phyloP scores from a whole-genome alignment of 306 rosid genomes.

The Quercus glauca region DNA sequence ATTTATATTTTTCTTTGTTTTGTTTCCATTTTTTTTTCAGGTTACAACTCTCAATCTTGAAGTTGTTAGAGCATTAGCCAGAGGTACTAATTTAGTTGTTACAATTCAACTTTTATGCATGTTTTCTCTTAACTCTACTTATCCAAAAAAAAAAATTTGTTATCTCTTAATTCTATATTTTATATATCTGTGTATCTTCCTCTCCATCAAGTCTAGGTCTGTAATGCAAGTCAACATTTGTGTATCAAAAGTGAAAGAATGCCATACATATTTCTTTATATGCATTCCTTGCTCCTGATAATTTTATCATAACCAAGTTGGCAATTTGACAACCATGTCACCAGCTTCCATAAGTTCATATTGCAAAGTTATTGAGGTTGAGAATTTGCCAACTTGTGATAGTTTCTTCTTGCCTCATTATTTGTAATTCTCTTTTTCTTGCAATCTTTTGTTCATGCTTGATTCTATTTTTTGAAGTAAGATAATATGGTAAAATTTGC shows the following conservation, averaged over 20 bases:
- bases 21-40: conserved; percentile 45
- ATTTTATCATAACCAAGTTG: neutral
- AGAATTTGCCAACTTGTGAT: neutral
- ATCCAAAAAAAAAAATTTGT: too few species aligned
- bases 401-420: too few species aligned
- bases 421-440: too few species aligned
- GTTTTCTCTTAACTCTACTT: neutral
- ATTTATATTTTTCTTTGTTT: conserved; percentile 11
- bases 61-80: conserved; percentile 87
- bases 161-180: neutral
- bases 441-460: neutral
- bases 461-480: neutral
- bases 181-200: conserved; percentile 1
- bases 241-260: neutral
- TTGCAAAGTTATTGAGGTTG: neutral
- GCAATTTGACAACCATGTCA: neutral
- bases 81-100: conserved; percentile 48
- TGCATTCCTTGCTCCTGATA: neutral
- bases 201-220: neutral
- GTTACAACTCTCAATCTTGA: conserved; percentile 87
- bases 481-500: neutral
- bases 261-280: neutral
- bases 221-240: neutral
- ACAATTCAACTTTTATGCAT: conserved; percentile 6
- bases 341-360: neutral